These are phyloP conservation scores for Melaleuca alternifolia DNA, from an alignment of 345 rosid genomes.

Conservation along the genomic window DNA sequence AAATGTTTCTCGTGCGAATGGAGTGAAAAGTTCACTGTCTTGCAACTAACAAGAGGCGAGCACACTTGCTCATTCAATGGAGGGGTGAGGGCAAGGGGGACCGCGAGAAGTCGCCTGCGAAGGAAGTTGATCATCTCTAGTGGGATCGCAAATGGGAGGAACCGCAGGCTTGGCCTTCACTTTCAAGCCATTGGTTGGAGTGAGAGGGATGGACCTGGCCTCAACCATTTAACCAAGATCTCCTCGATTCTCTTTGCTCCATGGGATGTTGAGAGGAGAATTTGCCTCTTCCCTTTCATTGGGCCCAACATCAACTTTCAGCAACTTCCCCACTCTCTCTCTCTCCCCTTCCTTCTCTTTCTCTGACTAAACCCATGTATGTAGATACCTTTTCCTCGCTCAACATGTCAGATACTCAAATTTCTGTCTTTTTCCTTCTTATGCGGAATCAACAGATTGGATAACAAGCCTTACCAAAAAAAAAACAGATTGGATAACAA, in stretches of 20 bases:
- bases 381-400: constrained; percentile 11
- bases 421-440: not conserved
- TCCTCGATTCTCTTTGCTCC: constrained; percentile 52
- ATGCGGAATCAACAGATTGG: not conserved
- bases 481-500: no score
- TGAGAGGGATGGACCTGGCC: constrained; percentile 32
- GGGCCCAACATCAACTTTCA: constrained; percentile 12
- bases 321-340: not conserved
- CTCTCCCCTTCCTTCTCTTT: not conserved
- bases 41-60: not conserved
- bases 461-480: no score
- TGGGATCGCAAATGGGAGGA: constrained; percentile 10
- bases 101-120: not conserved
- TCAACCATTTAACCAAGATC: constrained; percentile 39
- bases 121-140: not conserved
- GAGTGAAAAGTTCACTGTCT: not conserved
- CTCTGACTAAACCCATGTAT: not conserved
- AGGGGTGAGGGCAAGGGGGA: not conserved
- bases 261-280: constrained; percentile 33
- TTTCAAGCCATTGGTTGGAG: constrained; percentile 27
- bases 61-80: not conserved
- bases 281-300: constrained; percentile 36
- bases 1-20: not conserved
- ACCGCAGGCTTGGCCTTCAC: constrained; percentile 13
- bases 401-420: not conserved